A percentile compares a stretch with the other conserved stretches of the same genome.
Conservation (phyloP, 331 rosid genomes). For the Acacia pycnantha region DNA sequence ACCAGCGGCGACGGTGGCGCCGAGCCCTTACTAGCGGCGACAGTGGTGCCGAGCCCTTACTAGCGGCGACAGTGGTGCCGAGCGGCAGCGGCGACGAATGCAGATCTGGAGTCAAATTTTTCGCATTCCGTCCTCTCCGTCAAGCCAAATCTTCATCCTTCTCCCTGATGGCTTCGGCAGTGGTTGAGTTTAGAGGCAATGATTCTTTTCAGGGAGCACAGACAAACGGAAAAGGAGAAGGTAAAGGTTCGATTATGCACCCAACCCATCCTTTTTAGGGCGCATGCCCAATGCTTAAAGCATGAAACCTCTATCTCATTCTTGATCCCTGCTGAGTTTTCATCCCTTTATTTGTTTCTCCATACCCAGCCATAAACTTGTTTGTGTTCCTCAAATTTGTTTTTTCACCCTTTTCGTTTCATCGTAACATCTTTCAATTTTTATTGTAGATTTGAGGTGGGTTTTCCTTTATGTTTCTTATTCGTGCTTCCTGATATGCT, state of each 20-base stretch:
- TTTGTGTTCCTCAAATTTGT: neutral
- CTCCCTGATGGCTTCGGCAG: too few species aligned
- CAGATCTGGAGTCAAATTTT: too few species aligned
- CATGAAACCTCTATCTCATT: neutral
- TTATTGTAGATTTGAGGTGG: constrained; percentile 31
- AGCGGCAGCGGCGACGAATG: too few species aligned
- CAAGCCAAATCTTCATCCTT: too few species aligned
- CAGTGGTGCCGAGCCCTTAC: too few species aligned
- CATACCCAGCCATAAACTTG: constrained; percentile 1
- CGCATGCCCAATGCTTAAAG: neutral
- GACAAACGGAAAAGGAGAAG: constrained; percentile 17
- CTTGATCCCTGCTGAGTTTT: neutral
- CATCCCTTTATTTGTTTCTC: neutral
- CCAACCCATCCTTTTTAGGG: neutral
- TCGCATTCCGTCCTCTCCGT: too few species aligned
- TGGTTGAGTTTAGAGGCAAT: too few species aligned
- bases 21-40: too few species aligned
- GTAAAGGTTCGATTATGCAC: neutral
- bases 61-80: too few species aligned
- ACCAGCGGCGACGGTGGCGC: too few species aligned
- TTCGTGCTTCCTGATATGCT: neutral
- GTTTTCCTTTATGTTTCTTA: constrained; percentile 9
- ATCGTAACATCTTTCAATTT: neutral
- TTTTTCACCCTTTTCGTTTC: neutral
- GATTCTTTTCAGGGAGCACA: constrained; percentile 12